Evolutionary conservation across 192 early-diverging fungal species (phyloP), one percentile per base, ranked within the genome.

Genomic region (Phycomyces nitens): DNA sequence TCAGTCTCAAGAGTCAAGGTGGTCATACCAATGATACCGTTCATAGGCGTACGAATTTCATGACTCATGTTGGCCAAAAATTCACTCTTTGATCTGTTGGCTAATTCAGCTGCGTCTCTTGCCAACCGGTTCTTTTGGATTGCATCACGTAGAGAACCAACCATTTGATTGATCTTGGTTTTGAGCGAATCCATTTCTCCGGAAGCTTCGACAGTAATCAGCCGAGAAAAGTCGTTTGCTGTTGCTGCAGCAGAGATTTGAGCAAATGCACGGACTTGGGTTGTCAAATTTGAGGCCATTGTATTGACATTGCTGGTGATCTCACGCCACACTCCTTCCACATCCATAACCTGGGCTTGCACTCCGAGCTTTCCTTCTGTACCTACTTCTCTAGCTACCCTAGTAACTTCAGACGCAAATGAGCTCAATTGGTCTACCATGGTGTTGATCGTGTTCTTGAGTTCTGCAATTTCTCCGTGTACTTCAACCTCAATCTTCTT

Each of bases 21-120:
- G 1, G 83, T 85, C 81, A 87, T 84, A 20, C 86, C 86, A 49
- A 87, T 85, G 38, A 92, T 88, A 52, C 88, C 91, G 69, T 88
- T 89, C 82, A 93, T 86, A 27, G 91, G 91, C 21, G 78, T 80
- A 14, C 78, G 42, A 20, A 75, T 76, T 72, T 80, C 78, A 59
- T 87, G 85, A 47, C 75, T 78, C 83, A 87, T 85, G 47, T 84
- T 87, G 0, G 85, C 85, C n/a, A 87, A 55, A 73, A 86, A 86
- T 62, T 87, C 80, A 69, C 76, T 84, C 77, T 90, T 91, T 64
- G 88, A 88, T 14, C 91, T 77, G 60, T 91, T 93, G 12, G 91
- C 91, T 22, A 87, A 61, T 76, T 91, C 89, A 26, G 91, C 91
- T 6, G 86, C 80, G 50, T 91, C 88, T 69, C 89, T 83, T 18